Conservation (phyloP, 441 rosid species). For the Geranium incanum region DNA sequence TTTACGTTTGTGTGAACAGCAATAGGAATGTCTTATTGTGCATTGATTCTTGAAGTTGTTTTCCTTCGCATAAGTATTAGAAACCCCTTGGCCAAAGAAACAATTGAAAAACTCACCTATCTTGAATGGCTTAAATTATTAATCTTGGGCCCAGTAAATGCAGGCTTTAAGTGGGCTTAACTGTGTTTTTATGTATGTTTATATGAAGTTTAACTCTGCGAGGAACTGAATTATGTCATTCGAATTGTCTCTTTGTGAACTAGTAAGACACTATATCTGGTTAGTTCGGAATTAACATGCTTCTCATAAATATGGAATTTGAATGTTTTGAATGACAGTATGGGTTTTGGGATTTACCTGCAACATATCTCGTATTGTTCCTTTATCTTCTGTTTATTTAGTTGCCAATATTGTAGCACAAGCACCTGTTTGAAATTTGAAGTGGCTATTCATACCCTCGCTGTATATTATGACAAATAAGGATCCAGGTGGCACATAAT, state of each 20-base stretch:
- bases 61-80: neutral
- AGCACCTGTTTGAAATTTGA: neutral
- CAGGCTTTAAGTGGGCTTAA: neutral
- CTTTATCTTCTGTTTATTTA: neutral
- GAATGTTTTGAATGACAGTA: neutral
- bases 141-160: neutral
- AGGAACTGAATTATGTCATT: neutral
- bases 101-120: neutral
- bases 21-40: neutral
- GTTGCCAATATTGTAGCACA: neutral
- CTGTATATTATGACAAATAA: neutral
- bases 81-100: neutral
- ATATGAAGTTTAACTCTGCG: neutral
- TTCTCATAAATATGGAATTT: neutral
- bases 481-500: neutral
- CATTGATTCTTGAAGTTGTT: neutral
- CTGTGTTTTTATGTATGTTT: neutral
- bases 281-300: neutral
- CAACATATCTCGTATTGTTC: neutral
- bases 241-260: neutral
- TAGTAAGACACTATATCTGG: neutral
- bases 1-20: neutral
- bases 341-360: neutral
- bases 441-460: neutral
- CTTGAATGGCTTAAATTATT: neutral